phyloP scores from a whole-genome alignment of 108 stramenopile genomes.

The Fragilaria crotonensis region DNA sequence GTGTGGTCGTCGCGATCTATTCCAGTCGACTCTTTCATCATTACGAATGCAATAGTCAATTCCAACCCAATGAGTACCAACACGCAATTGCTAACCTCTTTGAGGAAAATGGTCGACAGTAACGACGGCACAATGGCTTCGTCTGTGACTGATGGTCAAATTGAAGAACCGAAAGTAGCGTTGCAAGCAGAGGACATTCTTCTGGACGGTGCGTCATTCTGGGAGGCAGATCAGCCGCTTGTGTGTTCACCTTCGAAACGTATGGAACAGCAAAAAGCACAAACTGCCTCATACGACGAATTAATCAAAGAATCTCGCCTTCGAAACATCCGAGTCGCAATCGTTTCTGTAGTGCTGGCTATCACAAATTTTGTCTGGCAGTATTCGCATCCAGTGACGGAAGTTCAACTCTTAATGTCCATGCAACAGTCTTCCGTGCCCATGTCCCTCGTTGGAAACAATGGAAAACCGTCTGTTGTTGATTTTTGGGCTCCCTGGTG shows the following conservation, averaged over 20 bases:
- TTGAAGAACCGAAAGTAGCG: too few relatives aligned
- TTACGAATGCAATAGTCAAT: too few relatives aligned
- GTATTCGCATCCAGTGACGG: constrained; percentile 62
- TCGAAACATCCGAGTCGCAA: constrained; percentile 51
- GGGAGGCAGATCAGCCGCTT: not conserved
- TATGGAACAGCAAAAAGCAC: not conserved
- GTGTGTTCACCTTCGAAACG: not conserved
- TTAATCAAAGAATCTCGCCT: constrained; percentile 13
- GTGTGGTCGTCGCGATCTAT: too few relatives aligned
- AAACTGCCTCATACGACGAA: not conserved
- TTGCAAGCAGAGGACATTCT: too few relatives aligned
- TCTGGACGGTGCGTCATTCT: not conserved
- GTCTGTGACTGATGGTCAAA: too few relatives aligned
- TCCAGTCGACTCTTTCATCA: too few relatives aligned
- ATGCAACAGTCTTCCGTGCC: constrained; percentile 63
- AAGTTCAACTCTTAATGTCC: constrained; percentile 43
- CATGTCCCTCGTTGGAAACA: constrained; percentile 48
- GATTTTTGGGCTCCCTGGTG: constrained; percentile 88
- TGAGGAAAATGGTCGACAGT: too few relatives aligned
- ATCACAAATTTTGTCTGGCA: constrained; percentile 57
- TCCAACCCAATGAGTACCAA: too few relatives aligned
- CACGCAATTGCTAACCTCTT: too few relatives aligned
- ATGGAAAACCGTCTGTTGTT: constrained; percentile 68
- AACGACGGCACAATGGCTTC: too few relatives aligned
- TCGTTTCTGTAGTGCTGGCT: constrained; percentile 45